A percentile compares a stretch with the other conserved stretches of the same genome.
phyloP scores from a whole-genome alignment of 495 filamentous ascomycete species.

The Penicillium canescens region DNA sequence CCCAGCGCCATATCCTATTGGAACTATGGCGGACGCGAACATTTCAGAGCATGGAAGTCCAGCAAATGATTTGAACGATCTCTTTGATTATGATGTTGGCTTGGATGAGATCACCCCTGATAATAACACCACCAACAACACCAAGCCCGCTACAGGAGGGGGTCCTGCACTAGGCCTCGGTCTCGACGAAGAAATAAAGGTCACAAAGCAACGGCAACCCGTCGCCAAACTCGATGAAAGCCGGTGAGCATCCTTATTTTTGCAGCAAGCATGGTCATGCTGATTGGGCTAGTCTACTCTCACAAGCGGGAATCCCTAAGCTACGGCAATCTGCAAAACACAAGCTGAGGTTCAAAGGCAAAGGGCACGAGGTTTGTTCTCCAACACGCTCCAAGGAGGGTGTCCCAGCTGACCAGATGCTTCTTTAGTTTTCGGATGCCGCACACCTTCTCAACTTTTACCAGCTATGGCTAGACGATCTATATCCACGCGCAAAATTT shows the following conservation, averaged over 20 bases:
- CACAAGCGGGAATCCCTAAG: slow-evolving; percentile 79
- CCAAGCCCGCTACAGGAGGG: slow-evolving; percentile 30
- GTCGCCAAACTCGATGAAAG: slow-evolving; percentile 84
- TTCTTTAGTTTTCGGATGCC: slow-evolving; percentile 75
- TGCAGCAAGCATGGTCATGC: neutral
- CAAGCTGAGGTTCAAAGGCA: slow-evolving; percentile 81
- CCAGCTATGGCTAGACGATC: slow-evolving; percentile 94
- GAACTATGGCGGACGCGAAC: slow-evolving; percentile 4
- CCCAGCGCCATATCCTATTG: neutral
- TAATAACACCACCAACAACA: slow-evolving; percentile 26
- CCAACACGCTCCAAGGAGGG: neutral
- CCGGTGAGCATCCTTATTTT: slow-evolving; percentile 47
- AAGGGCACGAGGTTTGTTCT: slow-evolving; percentile 81
- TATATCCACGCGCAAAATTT: slow-evolving; percentile 94
- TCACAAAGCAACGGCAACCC: slow-evolving; percentile 72
- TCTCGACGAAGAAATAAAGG: slow-evolving; percentile 83
- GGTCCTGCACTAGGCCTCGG: slow-evolving; percentile 53
- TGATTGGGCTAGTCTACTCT: slow-evolving; percentile 62
- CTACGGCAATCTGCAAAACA: slow-evolving; percentile 69
- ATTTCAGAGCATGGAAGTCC: slow-evolving; percentile 13
- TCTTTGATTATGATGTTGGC: slow-evolving; percentile 72
- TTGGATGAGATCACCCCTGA: slow-evolving; percentile 51
- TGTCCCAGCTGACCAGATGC: slow-evolving; percentile 3
- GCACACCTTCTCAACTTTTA: slow-evolving; percentile 83
- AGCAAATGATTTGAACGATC: slow-evolving; percentile 51